These are phyloP conservation scores for Penicillium crystallinum DNA, from an alignment of 495 filamentous ascomycete genomes.

Conservation along the genomic window DNA sequence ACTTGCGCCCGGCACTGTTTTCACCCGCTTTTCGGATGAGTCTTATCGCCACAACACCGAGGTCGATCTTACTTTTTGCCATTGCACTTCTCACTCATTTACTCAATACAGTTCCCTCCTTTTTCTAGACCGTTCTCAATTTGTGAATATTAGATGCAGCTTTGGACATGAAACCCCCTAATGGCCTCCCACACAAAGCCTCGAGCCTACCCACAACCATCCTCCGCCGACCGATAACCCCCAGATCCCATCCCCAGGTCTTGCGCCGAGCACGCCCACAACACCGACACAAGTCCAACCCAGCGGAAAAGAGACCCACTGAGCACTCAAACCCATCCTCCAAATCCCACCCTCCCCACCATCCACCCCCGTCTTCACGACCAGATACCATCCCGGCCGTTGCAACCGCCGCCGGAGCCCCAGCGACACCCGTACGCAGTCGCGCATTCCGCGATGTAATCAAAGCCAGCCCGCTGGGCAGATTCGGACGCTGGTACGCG, in stretches of 20 bases:
- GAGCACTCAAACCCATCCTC: neutral
- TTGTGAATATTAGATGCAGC: slow-evolving; percentile 1
- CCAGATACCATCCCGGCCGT: slow-evolving; percentile 6
- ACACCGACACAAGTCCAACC: slow-evolving; percentile 24
- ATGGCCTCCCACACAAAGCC: slow-evolving; percentile 10
- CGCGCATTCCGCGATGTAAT: slow-evolving; percentile 57
- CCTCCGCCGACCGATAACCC: slow-evolving; percentile 10
- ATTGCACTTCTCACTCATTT: neutral
- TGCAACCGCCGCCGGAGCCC: slow-evolving; percentile 13
- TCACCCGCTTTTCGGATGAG: slow-evolving; percentile 5
- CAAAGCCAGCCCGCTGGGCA: slow-evolving; percentile 44
- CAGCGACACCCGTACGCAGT: slow-evolving; percentile 38
- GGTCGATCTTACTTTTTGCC: neutral
- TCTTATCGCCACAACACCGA: slow-evolving; percentile 6
- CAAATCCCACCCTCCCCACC: neutral
- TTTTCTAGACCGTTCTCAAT: neutral
- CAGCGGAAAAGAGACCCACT: slow-evolving; percentile 2
- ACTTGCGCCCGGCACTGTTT: neutral
- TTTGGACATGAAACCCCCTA: slow-evolving; percentile 18
- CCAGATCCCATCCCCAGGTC: slow-evolving; percentile 12
- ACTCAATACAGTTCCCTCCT: neutral
- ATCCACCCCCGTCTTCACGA: neutral
- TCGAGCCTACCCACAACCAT: slow-evolving; percentile 10
- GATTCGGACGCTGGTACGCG: slow-evolving; percentile 52
- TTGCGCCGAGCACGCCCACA: slow-evolving; percentile 23